Percentiles rank a stretch among this genome's conserved stretches.
phyloP scores from a whole-genome alignment of 2,329 filamentous ascomycete species.

The Acarospora socialis region DNA sequence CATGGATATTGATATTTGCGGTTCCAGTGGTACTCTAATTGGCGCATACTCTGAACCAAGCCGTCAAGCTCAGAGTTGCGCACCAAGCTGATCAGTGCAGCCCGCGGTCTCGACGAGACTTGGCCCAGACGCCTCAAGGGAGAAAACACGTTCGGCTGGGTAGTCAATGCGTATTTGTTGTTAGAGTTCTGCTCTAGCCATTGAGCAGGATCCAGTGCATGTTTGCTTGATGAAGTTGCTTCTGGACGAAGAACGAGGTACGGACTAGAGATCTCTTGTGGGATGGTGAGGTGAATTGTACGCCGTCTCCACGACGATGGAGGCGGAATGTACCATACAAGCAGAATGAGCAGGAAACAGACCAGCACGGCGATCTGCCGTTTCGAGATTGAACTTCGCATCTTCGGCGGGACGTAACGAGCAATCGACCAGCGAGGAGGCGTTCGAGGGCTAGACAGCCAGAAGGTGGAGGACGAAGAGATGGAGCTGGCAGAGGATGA shows the following conservation, averaged over 20 bases:
- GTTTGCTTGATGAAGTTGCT: conserved; percentile 5
- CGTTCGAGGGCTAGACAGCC: conserved; percentile 11
- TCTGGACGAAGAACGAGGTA: conserved; percentile 11
- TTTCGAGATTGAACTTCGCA: conserved; percentile 11
- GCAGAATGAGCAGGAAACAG: conserved; percentile 11
- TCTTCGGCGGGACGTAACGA: conserved; percentile 9
- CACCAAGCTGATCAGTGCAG: conserved; percentile 22
- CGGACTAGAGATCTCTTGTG: conserved; percentile 9
- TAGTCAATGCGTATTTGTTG: conserved; percentile 18
- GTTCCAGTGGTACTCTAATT: conserved; percentile 23
- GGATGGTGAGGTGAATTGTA: conserved; percentile 9
- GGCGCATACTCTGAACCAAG: conserved; percentile 22
- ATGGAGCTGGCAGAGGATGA: conserved; percentile 12
- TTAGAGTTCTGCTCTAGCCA: conserved; percentile 24
- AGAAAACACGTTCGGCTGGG: conserved; percentile 8
- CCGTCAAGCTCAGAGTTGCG: conserved; percentile 22
- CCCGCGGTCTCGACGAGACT: conserved; percentile 15
- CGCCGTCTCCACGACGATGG: conserved; percentile 11
- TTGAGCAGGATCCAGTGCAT: conserved; percentile 17
- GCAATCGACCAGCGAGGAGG: conserved; percentile 9
- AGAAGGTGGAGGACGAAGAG: conserved; percentile 14
- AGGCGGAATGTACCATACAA: conserved; percentile 14
- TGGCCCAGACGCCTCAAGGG: conserved; percentile 8
- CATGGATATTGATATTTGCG: conserved; percentile 22
- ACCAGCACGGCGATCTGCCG: conserved; percentile 14